Evolutionary conservation across 768 basidiomycete species (phyloP).

Genomic region (Podaxis rugospora): DNA sequence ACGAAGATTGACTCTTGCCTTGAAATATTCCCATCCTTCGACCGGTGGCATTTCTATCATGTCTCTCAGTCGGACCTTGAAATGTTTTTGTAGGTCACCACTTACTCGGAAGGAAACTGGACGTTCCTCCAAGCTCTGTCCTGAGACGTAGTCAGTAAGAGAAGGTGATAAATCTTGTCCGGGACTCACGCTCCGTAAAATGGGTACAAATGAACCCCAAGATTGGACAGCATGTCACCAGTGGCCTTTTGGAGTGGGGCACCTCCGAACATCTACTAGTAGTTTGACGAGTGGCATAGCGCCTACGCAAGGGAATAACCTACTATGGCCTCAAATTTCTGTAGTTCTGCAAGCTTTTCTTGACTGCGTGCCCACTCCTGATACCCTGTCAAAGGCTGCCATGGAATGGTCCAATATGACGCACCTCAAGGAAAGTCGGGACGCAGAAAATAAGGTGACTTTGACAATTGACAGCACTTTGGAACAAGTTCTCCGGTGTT

Average conservation of each 20-base stretch:
- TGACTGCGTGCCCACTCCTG: conserved; percentile 21
- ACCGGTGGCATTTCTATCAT: conserved; percentile 12
- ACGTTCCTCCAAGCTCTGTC: conserved; percentile 17
- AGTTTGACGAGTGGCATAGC: not conserved
- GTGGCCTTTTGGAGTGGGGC: conserved; percentile 22
- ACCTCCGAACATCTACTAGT: conserved; percentile 20
- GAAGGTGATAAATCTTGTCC: not conserved
- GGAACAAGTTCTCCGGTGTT: conserved; percentile 16
- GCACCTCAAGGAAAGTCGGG: conserved; percentile 21
- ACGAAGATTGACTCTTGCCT: not conserved
- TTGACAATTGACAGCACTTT: conserved; percentile 8
- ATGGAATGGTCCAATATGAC: not conserved
- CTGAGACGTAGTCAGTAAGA: conserved; percentile 7
- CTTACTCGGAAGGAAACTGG: conserved; percentile 13
- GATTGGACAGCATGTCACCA: conserved; percentile 16
- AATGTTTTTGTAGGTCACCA: not conserved
- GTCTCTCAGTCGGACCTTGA: not conserved
- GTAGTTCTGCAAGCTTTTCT: conserved; percentile 14
- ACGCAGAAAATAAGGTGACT: conserved; percentile 12
- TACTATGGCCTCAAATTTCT: conserved; percentile 18
- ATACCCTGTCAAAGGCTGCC: not conserved
- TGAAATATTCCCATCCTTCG: conserved; percentile 15
- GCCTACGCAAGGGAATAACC: not conserved
- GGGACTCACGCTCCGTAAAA: conserved; percentile 33
- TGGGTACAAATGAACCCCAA: conserved; percentile 19